Evolutionary conservation across 768 basidiomycete genomes (phyloP), one percentile per base, ranked within the genome.

Genomic region (Russula dissimulans): DNA sequence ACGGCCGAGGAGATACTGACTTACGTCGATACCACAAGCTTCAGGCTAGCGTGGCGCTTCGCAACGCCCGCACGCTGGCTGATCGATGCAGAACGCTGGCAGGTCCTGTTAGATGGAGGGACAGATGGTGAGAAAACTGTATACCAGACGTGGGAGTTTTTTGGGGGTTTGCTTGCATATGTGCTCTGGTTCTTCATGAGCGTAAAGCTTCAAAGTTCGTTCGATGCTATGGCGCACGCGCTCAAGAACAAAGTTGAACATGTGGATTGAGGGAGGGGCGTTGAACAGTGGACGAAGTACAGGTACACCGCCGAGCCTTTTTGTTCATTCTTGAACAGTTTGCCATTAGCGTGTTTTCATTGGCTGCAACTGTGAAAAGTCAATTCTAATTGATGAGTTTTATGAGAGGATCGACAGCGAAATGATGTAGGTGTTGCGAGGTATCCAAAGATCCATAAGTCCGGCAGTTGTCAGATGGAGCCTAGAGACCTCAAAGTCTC

Each of bases 111-210:
- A 11, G 54, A 60, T 4, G 45, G 9, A 0, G 43, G 41, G 4
- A 32, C 47, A 7, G 54, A n/a, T 1, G 46, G 53, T 6, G 34
- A 41, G 31, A 44, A 3, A 42, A 56, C 48, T 3, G 34, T 60
- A 10, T 60, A 60, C 26, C 54, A 60, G 48, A 50, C 59, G n/a
- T 60, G 59, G 59, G 54, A 50, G 47, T 36, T n/a, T 32, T 49
- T 50, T 4, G 59, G 59, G 4, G 59, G 59, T 5, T 31, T 60
- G 22, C 26, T 45, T n/a, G 59, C 54, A 8, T 56, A 56, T 36
- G 12, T 56, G 6, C 29, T 56, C n/a, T 34, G 17, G 59, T 60
- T 60, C 26, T 55, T 55, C 34, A 36, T 60, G 54, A 15, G 8
- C 26, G 5, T 41, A n/a, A 60, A 60, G 34, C 48, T 60, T 17